Conservation (phyloP, 2,329 filamentous ascomycete species). For the Colletotrichum spaethianum region DNA sequence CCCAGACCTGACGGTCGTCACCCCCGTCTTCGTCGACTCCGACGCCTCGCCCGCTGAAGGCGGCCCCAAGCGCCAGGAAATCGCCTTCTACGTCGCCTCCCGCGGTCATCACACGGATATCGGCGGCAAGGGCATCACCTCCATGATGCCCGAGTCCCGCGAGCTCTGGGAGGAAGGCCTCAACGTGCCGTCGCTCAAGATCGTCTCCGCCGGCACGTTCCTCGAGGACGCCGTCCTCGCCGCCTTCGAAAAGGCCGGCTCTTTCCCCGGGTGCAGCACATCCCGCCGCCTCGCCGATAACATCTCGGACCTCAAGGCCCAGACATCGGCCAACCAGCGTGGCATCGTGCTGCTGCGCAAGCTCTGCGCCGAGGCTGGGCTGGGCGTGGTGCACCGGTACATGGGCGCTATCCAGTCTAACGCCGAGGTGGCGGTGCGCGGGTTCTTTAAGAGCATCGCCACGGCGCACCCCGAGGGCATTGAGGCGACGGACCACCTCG, state of each 20-base stretch:
- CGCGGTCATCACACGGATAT: slow-evolving; percentile 59
- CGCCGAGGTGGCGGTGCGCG: slow-evolving; percentile 55
- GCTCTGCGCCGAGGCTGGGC: slow-evolving; percentile 52
- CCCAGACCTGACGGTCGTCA: slow-evolving; percentile 58
- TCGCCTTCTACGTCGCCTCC: slow-evolving; percentile 56
- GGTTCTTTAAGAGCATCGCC: slow-evolving; percentile 52
- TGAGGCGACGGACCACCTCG: slow-evolving; percentile 51
- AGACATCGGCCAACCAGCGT: slow-evolving; percentile 59
- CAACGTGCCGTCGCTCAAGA: slow-evolving; percentile 55
- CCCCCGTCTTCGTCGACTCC: slow-evolving; percentile 52
- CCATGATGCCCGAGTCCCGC: slow-evolving; percentile 58
- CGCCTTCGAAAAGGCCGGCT: slow-evolving; percentile 51
- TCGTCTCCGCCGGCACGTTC: slow-evolving; percentile 54
- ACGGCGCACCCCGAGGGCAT: slow-evolving; percentile 41
- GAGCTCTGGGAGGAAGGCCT: slow-evolving; percentile 61
- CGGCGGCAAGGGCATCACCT: slow-evolving; percentile 55
- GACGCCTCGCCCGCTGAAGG: background rate
- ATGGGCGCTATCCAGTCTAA: slow-evolving; percentile 59
- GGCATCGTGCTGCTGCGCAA: slow-evolving; percentile 53
- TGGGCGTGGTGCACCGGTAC: slow-evolving; percentile 52
- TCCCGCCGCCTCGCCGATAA: slow-evolving; percentile 57
- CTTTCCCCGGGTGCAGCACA: slow-evolving; percentile 54
- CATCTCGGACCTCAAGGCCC: slow-evolving; percentile 60
- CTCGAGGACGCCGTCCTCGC: slow-evolving; percentile 51
- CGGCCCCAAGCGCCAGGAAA: slow-evolving; percentile 24